phyloP scores from a whole-genome alignment of 805 yeast genomes.

The Debaryomyces hansenii region DNA sequence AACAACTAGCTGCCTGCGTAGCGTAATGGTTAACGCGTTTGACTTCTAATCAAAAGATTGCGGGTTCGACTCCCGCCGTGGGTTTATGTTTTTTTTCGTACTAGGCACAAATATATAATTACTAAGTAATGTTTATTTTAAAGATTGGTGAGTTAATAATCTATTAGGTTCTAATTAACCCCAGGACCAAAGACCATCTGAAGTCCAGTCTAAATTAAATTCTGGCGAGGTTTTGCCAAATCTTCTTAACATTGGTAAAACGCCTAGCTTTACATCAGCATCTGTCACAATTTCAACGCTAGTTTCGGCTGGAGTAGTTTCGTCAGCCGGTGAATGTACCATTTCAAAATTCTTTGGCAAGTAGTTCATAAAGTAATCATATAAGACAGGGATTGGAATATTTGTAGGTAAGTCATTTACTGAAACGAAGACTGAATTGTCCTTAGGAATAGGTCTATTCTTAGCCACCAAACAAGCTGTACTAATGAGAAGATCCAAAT shows the following conservation, averaged over 20 bases:
- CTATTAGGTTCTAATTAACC: slow-evolving; percentile 7
- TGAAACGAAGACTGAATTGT: slow-evolving; percentile 20
- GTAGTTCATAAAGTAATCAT: slow-evolving; percentile 37
- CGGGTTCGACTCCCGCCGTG: slow-evolving; percentile 62
- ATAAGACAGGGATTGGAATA: slow-evolving; percentile 34
- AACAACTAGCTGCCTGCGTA: slow-evolving; percentile 28
- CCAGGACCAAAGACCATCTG: slow-evolving; percentile 33
- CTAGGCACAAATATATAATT: too few relatives aligned
- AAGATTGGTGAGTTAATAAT: background rate
- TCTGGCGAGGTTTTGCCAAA: slow-evolving; percentile 26
- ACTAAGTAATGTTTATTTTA: background rate
- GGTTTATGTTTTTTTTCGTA: slow-evolving; percentile 24
- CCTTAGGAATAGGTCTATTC: slow-evolving; percentile 12
- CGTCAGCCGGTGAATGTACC: slow-evolving; percentile 9
- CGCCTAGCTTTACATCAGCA: slow-evolving; percentile 13
- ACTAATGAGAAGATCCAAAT: slow-evolving; percentile 32
- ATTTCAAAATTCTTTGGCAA: slow-evolving; percentile 18
- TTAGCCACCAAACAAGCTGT: slow-evolving; percentile 29
- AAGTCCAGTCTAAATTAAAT: slow-evolving; percentile 39
- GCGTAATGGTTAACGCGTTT: slow-evolving; percentile 70
- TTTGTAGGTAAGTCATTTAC: slow-evolving; percentile 33
- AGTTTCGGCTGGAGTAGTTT: slow-evolving; percentile 4
- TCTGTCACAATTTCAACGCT: slow-evolving; percentile 24
- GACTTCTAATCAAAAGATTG: slow-evolving; percentile 67
- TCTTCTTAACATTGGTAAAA: slow-evolving; percentile 36